Percentiles rank a stretch among this genome's conserved stretches.
phyloP scores from a whole-genome alignment of 768 basidiomycete genomes.

The Hypholoma sublateritium region DNA sequence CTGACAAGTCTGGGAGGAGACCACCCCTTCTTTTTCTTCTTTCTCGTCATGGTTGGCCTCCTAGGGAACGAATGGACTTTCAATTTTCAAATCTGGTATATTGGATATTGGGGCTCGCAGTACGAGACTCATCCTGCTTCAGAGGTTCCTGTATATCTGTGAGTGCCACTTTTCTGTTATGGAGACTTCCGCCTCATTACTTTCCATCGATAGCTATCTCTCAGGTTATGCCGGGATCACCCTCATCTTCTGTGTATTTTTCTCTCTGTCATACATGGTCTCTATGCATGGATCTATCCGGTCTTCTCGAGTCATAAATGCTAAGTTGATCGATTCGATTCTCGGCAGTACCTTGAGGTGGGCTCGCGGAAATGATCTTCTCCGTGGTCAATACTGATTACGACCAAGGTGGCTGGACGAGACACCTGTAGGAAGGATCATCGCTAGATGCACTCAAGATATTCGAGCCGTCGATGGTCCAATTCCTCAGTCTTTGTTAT shows the following conservation, averaged over 20 bases:
- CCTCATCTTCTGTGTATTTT: background rate
- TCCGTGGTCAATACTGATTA: no score
- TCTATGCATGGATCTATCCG: conserved; percentile 35
- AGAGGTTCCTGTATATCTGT: conserved; percentile 27
- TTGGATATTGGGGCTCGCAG: conserved; percentile 45
- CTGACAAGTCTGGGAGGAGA: conserved; percentile 34
- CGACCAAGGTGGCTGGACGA: conserved; percentile 30
- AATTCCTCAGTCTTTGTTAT: conserved; percentile 27
- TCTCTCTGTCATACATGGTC: background rate
- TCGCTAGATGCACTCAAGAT: conserved; percentile 19
- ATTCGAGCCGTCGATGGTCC: conserved; percentile 47
- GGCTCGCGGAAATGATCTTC: no score
- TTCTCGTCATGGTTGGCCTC: conserved; percentile 22
- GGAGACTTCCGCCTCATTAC: background rate
- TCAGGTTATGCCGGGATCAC: background rate
- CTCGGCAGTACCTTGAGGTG: conserved; percentile 7
- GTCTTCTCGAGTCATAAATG: background rate
- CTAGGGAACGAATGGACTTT: conserved; percentile 24
- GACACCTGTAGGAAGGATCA: conserved; percentile 16
- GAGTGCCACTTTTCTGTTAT: conserved; percentile 9
- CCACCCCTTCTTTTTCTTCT: conserved; percentile 32
- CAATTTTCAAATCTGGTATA: conserved; percentile 38
- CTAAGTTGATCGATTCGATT: conserved; percentile 11
- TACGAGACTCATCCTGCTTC: conserved; percentile 33
- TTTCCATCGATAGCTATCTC: background rate